Percentiles rank a stretch among this genome's conserved stretches.
Evolutionary conservation across 345 rosid species (phyloP).

Genomic region (Erucastrum elatum): DNA sequence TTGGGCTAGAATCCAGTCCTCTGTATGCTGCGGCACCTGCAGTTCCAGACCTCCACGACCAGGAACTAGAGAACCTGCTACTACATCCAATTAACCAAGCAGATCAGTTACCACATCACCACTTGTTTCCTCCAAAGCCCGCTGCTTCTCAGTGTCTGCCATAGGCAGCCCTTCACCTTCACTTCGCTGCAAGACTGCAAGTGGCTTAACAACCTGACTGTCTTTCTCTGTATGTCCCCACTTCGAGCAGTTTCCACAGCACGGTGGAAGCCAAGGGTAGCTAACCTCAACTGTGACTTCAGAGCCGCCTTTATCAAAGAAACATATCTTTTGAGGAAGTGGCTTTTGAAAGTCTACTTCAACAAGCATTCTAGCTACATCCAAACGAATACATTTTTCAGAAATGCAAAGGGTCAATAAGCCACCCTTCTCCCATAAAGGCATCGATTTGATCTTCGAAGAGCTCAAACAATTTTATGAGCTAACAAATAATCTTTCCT

Average conservation of each 20-base stretch:
- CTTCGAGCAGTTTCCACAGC: not conserved
- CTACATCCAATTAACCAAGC: not conserved
- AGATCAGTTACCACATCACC: not conserved
- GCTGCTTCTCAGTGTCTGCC: too few species aligned
- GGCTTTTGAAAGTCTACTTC: not conserved
- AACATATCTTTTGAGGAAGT: not conserved
- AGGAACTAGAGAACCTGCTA: not conserved
- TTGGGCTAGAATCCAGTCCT: not conserved
- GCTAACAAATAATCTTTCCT: too few species aligned
- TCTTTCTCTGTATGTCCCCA: not conserved
- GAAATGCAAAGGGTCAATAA: too few species aligned
- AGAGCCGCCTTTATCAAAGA: not conserved
- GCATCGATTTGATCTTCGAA: too few species aligned
- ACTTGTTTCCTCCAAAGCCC: too few species aligned
- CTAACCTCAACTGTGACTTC: not conserved
- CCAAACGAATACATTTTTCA: not conserved
- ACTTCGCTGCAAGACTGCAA: too few species aligned
- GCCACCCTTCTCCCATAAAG: too few species aligned
- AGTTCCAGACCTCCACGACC: too few species aligned
- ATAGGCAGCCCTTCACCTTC: too few species aligned
- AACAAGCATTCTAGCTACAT: not conserved
- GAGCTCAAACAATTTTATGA: too few species aligned
- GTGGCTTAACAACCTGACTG: not conserved
- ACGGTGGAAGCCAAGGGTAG: not conserved
- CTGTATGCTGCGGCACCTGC: too few species aligned